Evolutionary conservation across 345 rosid species (phyloP).

Genomic region (Citrus medica): DNA sequence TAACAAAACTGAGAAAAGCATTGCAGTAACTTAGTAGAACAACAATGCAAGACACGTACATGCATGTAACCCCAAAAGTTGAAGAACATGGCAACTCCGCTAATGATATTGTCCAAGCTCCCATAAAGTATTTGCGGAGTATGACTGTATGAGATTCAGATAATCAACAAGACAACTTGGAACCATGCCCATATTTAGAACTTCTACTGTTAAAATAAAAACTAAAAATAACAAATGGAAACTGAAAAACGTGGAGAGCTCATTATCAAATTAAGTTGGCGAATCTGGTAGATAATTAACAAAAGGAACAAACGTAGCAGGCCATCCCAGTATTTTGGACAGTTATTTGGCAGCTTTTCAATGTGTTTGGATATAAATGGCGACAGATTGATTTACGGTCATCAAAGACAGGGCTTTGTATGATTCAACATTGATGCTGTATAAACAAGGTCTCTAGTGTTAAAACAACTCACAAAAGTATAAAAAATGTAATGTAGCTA

Average conservation of each 20-base stretch:
- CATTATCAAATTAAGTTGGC: too few relatives aligned
- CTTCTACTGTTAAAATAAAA: not conserved
- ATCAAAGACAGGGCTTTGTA: not conserved
- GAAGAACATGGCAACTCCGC: not conserved
- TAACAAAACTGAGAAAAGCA: not conserved
- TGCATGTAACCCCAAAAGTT: not conserved
- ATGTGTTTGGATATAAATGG: not conserved
- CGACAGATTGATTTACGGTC: not conserved
- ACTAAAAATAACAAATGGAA: not conserved
- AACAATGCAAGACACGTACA: not conserved
- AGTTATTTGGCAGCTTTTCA: not conserved
- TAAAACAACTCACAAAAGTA: too few relatives aligned
- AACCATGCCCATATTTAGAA: not conserved
- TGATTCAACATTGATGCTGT: not conserved
- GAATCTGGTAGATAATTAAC: too few relatives aligned
- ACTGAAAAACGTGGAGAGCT: too few relatives aligned
- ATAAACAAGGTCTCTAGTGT: not conserved
- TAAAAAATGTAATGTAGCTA: too few relatives aligned
- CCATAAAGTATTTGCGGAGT: not conserved
- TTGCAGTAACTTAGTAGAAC: not conserved
- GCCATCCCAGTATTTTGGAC: not conserved
- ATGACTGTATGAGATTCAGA: not conserved
- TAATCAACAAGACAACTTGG: not conserved
- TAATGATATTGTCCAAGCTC: not conserved
- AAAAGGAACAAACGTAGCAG: too few relatives aligned